These are phyloP conservation scores for Trichoderma reesei DNA, from an alignment of 495 filamentous ascomycete species.

Conservation along the genomic window DNA sequence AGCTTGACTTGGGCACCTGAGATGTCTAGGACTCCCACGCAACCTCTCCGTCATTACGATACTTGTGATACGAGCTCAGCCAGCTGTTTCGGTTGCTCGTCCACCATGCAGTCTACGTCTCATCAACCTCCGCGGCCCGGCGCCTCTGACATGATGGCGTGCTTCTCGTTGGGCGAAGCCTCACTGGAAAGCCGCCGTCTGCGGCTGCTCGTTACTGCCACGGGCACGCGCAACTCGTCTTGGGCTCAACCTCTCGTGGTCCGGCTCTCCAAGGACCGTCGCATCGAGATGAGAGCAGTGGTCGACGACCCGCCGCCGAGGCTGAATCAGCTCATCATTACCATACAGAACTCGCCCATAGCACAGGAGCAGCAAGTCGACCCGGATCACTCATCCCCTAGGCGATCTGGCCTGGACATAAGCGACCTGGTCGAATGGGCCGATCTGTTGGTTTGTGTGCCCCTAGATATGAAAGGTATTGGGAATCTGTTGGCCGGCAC, in stretches of 20 bases:
- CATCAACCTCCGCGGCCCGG: not conserved
- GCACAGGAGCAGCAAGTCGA: constrained; percentile 16
- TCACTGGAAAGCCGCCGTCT: constrained; percentile 20
- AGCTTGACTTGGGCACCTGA: not conserved
- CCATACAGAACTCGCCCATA: constrained; percentile 35
- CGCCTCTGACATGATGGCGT: not conserved
- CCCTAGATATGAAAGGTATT: constrained; percentile 71
- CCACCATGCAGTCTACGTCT: not conserved
- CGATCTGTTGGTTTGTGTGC: constrained; percentile 72
- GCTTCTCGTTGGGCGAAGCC: not conserved
- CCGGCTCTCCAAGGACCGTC: constrained; percentile 43
- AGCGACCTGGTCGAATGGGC: constrained; percentile 75
- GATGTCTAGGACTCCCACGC: not conserved
- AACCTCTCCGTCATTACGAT: too few species aligned
- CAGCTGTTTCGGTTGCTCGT: not conserved
- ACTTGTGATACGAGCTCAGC: not conserved
- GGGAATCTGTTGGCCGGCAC: constrained; percentile 77
- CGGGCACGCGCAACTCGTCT: constrained; percentile 41
- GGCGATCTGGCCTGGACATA: constrained; percentile 42
- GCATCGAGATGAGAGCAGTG: constrained; percentile 45
- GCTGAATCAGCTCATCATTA: constrained; percentile 41
- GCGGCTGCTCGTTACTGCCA: constrained; percentile 42
- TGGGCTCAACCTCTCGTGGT: constrained; percentile 44
- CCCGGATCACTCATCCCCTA: constrained; percentile 22
- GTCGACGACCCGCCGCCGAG: constrained; percentile 43